These are phyloP conservation scores for Yarrowia yakushimensis DNA, from an alignment of 805 yeast genomes.

Conservation along the genomic window DNA sequence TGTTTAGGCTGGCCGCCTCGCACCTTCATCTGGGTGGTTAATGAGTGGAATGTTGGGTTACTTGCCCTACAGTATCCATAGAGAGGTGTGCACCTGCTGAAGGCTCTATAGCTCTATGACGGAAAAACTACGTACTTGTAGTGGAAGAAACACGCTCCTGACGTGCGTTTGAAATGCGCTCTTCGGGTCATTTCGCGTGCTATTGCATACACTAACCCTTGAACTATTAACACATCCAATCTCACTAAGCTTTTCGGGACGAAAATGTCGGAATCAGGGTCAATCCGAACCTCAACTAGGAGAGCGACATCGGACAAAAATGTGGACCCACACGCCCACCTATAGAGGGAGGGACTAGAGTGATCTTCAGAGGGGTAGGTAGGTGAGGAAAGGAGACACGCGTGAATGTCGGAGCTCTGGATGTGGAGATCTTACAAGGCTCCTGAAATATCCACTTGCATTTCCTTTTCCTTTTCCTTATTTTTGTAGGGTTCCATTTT, in stretches of 20 bases:
- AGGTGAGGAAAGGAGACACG: background rate
- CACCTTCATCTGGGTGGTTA: background rate
- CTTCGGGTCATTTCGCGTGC: slow-evolving; percentile 1
- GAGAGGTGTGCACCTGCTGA: background rate
- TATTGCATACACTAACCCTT: background rate
- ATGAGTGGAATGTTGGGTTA: background rate
- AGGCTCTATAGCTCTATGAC: background rate
- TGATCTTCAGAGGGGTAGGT: background rate
- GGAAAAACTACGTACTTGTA: background rate
- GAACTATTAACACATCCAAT: background rate
- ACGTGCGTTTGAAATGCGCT: background rate
- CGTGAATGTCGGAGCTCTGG: no score
- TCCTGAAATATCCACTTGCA: no score
- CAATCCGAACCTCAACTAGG: background rate
- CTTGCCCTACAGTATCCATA: no score
- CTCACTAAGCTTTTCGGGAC: background rate
- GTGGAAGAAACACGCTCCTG: background rate
- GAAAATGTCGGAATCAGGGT: background rate
- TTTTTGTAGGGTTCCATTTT: background rate
- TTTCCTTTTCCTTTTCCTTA: background rate
- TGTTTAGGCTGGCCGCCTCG: background rate
- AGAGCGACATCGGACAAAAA: background rate
- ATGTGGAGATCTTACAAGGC: no score
- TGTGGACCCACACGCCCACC: slow-evolving; percentile 13
- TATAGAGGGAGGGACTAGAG: background rate